These are phyloP conservation scores for Lobosporangium transversale DNA, from an alignment of 192 early-diverging fungal genomes.

Conservation along the genomic window DNA sequence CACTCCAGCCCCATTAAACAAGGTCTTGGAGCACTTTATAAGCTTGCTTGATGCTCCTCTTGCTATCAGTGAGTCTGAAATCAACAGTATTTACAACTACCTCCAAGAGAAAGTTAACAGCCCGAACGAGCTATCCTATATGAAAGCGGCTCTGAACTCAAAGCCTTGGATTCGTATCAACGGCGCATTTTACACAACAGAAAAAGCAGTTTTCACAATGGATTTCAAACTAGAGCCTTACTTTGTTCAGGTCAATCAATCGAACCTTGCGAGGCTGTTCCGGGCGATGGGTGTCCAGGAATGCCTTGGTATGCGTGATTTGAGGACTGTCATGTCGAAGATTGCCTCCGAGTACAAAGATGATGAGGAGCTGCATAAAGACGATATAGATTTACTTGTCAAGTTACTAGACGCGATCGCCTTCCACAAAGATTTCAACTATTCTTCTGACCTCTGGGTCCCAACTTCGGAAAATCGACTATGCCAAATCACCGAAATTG, in stretches of 20 bases:
- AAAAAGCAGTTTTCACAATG: slow-evolving; percentile 14
- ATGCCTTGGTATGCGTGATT: neutral
- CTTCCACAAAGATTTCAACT: accelerated
- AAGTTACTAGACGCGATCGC: slow-evolving; percentile 1
- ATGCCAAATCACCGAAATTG: slow-evolving; percentile 5
- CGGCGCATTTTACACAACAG: neutral
- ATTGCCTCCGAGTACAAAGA: slow-evolving; percentile 1
- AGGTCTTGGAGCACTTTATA: slow-evolving; percentile 18
- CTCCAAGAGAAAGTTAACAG: neutral
- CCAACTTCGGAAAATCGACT: slow-evolving; percentile 6
- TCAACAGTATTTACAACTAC: slow-evolving; percentile 11
- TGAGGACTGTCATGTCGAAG: neutral
- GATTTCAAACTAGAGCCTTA: slow-evolving; percentile 8
- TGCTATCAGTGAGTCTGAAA: neutral
- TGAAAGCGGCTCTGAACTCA: neutral
- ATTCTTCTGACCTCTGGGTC: neutral
- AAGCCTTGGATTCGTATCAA: slow-evolving; percentile 20
- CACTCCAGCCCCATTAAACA: slow-evolving; percentile 18
- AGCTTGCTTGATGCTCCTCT: neutral
- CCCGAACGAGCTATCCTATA: neutral
- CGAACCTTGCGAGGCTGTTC: slow-evolving; percentile 4
- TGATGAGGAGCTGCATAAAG: neutral
- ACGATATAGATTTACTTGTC: slow-evolving; percentile 13
- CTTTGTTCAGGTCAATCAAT: slow-evolving; percentile 1
- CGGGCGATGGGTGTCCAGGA: slow-evolving; percentile 21